Percentiles rank a stretch among this genome's conserved stretches.
Conservation (phyloP, 78 protist genomes). For the Dictyostelium discoideum region DNA sequence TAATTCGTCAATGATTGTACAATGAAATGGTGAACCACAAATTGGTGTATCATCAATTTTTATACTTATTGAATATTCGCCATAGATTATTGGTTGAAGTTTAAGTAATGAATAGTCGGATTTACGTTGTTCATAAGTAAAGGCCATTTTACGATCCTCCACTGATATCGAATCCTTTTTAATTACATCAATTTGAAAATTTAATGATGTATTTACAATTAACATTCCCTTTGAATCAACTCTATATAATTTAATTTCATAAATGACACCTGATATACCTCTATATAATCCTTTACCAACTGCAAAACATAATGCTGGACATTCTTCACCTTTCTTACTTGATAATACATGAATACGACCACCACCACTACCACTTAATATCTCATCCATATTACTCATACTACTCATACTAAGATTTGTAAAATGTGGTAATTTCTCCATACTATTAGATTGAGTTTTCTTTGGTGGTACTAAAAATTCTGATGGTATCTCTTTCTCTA, state of each 20-base stretch:
- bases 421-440: neutral
- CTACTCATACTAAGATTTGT: neutral
- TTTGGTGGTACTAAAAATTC: constrained; percentile 40
- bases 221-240: constrained; percentile 48
- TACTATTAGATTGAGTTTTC: neutral
- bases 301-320: constrained; percentile 64
- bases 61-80: constrained; percentile 50
- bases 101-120: constrained; percentile 34
- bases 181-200: constrained; percentile 41
- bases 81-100: constrained; percentile 29
- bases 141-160: constrained; percentile 50
- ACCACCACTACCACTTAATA: neutral
- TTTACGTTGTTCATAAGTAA: constrained; percentile 51
- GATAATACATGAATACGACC: constrained; percentile 10
- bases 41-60: constrained; percentile 60
- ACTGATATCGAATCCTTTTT: constrained; percentile 16
- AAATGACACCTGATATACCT: constrained; percentile 56
- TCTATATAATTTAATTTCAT: constrained; percentile 65
- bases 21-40: constrained; percentile 62
- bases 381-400: neutral
- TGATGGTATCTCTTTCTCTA: constrained; percentile 44
- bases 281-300: constrained; percentile 69
- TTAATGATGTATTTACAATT: constrained; percentile 8
- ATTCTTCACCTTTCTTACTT: neutral
- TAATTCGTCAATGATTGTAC: constrained; percentile 64